Evolutionary conservation across 2,329 filamentous ascomycete species (phyloP), one percentile per base, ranked within the genome.

Genomic region (Cladophialophora bantiana): DNA sequence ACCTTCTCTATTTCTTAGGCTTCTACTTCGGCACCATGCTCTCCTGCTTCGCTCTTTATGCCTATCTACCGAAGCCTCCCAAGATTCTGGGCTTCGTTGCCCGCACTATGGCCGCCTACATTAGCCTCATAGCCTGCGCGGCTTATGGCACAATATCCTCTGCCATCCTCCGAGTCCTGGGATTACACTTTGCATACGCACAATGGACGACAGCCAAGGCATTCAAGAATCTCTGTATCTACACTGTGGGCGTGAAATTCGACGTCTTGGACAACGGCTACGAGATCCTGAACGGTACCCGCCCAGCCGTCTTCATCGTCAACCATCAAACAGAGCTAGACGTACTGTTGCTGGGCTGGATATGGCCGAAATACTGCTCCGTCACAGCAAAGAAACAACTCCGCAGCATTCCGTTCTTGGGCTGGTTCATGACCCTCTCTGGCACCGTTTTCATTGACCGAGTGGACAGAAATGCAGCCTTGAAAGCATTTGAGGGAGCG

Each of bases 321-420:
- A 98, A 98, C 80, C 95, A 99, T 82, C 95, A 99, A 85, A 93
- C 91, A 26, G 95, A 98, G 81, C 87, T 99, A 72, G 95, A 99
- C 77, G 91, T 99, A 48, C 85, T 97, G 67, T 91, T 97, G 88
- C 86, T 99, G 34, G 95, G 93, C 69, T 83, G 85, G 79, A 88
- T 97, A 75, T 98, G 97, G 81, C 95, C 95, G 56, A 89, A 88
- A 74, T 93, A 96, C 84, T 96, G 91, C 83, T 93, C 89, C 75
- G 91, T 99, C 67, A 97, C 94, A 31, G 94, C 94, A 55, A 99
- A 99, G 85, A 89, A 89, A 75, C 91, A 88, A 63, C 83, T 99
- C 75, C 90, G 90, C 78, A 88, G 85, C 69, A 82, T 90, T 40
- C 95, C 95, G 0, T 88, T 99, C 77, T 83, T 99, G 63, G 95